Evolutionary conservation across 768 basidiomycete species (phyloP).

Genomic region (Leccinellum albellum): DNA sequence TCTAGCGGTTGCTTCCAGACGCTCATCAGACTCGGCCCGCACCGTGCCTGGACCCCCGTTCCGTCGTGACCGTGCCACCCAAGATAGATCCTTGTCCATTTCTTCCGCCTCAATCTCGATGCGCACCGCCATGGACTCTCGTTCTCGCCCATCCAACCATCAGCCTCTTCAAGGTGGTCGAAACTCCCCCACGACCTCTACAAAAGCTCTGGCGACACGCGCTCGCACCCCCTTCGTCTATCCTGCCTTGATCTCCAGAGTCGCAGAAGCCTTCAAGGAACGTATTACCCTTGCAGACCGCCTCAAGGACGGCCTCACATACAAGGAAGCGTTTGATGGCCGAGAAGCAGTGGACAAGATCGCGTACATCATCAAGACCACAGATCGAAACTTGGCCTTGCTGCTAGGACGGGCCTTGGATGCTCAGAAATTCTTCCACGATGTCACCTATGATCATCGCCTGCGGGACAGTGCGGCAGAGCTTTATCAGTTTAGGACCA

Average conservation of each 20-base stretch:
- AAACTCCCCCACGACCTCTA: constrained; percentile 33
- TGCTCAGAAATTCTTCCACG: constrained; percentile 98
- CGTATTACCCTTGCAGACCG: constrained; percentile 75
- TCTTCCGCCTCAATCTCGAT: constrained; percentile 55
- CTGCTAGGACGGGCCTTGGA: constrained; percentile 94
- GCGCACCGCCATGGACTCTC: constrained; percentile 42
- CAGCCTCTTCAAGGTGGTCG: constrained; percentile 38
- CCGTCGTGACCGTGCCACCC: constrained; percentile 56
- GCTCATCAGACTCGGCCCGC: constrained; percentile 69
- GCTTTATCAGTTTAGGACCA: constrained; percentile 89
- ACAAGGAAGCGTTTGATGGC: constrained; percentile 95
- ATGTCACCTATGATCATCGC: constrained; percentile 98
- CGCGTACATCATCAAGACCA: constrained; percentile 97
- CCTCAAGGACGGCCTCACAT: constrained; percentile 92
- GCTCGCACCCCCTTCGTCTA: constrained; percentile 74
- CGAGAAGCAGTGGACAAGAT: constrained; percentile 97
- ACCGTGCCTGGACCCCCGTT: constrained; percentile 51
- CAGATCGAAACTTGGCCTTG: constrained; percentile 92
- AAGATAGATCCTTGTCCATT: constrained; percentile 77
- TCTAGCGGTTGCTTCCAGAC: constrained; percentile 36
- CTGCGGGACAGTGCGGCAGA: constrained; percentile 84
- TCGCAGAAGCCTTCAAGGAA: constrained; percentile 89
- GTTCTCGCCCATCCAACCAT: constrained; percentile 34
- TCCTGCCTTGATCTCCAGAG: constrained; percentile 92
- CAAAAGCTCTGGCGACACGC: constrained; percentile 38